These are phyloP conservation scores for Vickermania ingenoplastis DNA, from an alignment of 208 protist species.

Conservation along the genomic window DNA sequence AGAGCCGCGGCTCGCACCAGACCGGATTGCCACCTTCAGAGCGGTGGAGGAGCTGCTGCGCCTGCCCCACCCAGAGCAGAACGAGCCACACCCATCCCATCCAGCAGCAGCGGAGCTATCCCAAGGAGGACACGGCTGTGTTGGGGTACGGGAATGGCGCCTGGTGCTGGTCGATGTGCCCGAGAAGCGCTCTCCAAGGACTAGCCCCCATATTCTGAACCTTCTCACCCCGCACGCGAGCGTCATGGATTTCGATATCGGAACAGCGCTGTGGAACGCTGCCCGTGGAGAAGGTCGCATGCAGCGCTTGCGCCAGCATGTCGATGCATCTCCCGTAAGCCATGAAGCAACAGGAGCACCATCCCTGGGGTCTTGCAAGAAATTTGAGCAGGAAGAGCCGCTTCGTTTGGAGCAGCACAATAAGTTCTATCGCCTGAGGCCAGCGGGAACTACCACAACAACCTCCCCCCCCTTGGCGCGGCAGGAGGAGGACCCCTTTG, in stretches of 20 bases:
- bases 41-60: conserved; percentile 73
- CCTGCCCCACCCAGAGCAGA: conserved; percentile 27
- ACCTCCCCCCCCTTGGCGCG: too few species aligned
- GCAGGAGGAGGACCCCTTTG: conserved; percentile 16
- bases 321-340: conserved; percentile 10
- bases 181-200: conserved; percentile 9
- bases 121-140: too few species aligned
- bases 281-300: conserved; percentile 71
- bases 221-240: conserved; percentile 75
- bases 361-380: background rate
- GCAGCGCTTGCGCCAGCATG: conserved; percentile 38
- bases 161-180: conserved; percentile 87
- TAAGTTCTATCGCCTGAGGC: background rate
- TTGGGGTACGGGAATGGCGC: conserved; percentile 54
- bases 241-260: conserved; percentile 96
- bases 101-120: too few species aligned
- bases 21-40: conserved; percentile 67
- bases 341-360: background rate
- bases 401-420: background rate
- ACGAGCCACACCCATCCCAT: background rate
- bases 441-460: conserved; percentile 4
- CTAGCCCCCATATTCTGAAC: conserved; percentile 38
- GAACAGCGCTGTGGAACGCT: conserved; percentile 91
- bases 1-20: conserved; percentile 62
- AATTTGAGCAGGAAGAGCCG: background rate